Conservation (phyloP, 345 rosid species). For the Aquilaria malaccensis region DNA sequence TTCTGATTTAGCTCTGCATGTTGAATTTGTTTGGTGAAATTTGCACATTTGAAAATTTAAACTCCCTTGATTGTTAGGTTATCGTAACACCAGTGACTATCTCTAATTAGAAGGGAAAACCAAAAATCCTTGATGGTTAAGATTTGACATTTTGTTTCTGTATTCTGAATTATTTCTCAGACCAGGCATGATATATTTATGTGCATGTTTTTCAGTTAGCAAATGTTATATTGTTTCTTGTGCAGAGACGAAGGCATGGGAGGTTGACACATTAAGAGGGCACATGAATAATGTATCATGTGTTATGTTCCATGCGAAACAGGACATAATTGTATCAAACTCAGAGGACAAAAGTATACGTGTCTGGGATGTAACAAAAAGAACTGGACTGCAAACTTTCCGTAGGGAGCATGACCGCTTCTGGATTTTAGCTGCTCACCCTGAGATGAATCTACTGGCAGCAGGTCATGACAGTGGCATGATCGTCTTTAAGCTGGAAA, state of each 20-base stretch:
- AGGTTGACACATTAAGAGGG: conserved; percentile 95
- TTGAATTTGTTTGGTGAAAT: no score
- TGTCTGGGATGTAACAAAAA: conserved; percentile 93
- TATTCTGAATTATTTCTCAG: no score
- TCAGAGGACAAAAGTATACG: conserved; percentile 96
- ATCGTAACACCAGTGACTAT: no score
- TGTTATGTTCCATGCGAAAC: conserved; percentile 93
- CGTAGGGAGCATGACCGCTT: conserved; percentile 95
- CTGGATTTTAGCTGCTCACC: conserved; percentile 93
- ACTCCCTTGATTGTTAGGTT: no score
- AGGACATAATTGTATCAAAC: conserved; percentile 94
- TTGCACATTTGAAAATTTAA: no score
- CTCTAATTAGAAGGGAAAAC: no score
- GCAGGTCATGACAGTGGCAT: conserved; percentile 97
- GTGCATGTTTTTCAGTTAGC: no score
- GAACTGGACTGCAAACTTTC: conserved; percentile 87
- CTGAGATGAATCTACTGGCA: conserved; percentile 92
- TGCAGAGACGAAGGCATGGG: conserved; percentile 99
- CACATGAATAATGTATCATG: conserved; percentile 95
- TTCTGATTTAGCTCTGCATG: no score
- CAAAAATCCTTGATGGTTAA: no score
- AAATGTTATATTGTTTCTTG: conserved; percentile 7
- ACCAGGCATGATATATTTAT: no score
- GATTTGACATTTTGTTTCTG: no score
- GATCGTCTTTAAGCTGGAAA: conserved; percentile 95